Percentiles rank a stretch among this genome's conserved stretches.
phyloP scores from a whole-genome alignment of 2,329 filamentous ascomycete species.

The Metarhizium humberi region DNA sequence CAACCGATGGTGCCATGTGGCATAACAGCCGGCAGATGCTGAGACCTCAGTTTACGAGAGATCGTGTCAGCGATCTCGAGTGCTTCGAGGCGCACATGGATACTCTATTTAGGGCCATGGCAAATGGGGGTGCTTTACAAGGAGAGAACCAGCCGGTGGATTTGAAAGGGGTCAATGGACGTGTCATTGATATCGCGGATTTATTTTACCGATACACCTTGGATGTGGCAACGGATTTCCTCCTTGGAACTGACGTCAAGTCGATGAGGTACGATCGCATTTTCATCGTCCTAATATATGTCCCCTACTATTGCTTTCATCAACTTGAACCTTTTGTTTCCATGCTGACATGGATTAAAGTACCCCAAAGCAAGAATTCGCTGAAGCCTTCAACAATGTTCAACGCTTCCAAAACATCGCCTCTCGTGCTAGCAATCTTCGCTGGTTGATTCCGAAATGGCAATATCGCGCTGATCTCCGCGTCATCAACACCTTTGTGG shows the following conservation, averaged over 20 bases:
- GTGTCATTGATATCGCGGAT: constrained; percentile 59
- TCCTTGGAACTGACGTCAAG: constrained; percentile 68
- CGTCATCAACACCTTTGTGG: constrained; percentile 70
- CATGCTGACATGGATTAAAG: constrained; percentile 29
- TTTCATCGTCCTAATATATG: neutral
- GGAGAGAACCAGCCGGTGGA: constrained; percentile 57
- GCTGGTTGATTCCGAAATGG: constrained; percentile 48
- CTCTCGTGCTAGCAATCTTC: constrained; percentile 22
- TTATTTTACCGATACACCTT: constrained; percentile 80
- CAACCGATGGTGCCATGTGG: constrained; percentile 74
- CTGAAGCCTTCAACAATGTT: constrained; percentile 59
- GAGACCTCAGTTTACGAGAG: constrained; percentile 77
- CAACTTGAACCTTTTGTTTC: neutral
- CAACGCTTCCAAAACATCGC: constrained; percentile 58
- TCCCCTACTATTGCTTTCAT: too few relatives aligned
- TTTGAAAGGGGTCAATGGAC: constrained; percentile 49
- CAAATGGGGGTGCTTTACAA: constrained; percentile 45
- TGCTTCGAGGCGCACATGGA: constrained; percentile 74
- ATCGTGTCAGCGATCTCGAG: constrained; percentile 72
- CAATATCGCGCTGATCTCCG: constrained; percentile 56
- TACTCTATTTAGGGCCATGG: constrained; percentile 60
- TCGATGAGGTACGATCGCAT: constrained; percentile 36
- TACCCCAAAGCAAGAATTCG: constrained; percentile 51
- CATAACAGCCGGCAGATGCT: constrained; percentile 73
- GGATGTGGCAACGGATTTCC: constrained; percentile 78